These are phyloP conservation scores for Solanum hybrid DNA, from an alignment of 305 asterid species.

Conservation along the genomic window DNA sequence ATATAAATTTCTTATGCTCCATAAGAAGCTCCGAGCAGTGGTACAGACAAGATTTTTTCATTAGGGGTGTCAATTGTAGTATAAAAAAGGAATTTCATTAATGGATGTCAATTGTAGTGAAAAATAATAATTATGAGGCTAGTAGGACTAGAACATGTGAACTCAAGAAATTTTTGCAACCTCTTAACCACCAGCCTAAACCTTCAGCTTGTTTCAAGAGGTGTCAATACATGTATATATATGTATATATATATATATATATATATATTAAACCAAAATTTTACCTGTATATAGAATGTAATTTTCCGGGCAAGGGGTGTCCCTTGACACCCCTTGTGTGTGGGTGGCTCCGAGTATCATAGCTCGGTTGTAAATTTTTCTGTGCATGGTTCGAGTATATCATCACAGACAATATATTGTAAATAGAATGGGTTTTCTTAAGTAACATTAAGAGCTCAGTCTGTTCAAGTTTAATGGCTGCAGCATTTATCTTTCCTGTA, in stretches of 20 bases:
- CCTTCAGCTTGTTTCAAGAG: not conserved
- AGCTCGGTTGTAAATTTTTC: not conserved
- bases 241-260: too few relatives aligned
- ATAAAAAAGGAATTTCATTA: not conserved
- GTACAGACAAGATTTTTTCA: not conserved
- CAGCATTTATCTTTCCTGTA: not conserved
- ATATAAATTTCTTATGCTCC: not conserved
- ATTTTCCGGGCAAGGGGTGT: not conserved
- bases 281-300: not conserved
- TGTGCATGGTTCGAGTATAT: not conserved
- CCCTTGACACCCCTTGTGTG: not conserved
- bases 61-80: not conserved
- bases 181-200: not conserved
- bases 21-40: not conserved
- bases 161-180: not conserved
- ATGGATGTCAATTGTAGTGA: not conserved
- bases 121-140: not conserved
- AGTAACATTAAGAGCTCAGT: not conserved
- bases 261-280: not conserved
- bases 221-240: not conserved
- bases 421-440: not conserved
- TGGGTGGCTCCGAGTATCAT: not conserved
- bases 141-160: not conserved
- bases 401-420: not conserved
- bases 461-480: not conserved